Conservation (phyloP, 352 stramenopile species). For the Phytophthora chlamydospora region DNA sequence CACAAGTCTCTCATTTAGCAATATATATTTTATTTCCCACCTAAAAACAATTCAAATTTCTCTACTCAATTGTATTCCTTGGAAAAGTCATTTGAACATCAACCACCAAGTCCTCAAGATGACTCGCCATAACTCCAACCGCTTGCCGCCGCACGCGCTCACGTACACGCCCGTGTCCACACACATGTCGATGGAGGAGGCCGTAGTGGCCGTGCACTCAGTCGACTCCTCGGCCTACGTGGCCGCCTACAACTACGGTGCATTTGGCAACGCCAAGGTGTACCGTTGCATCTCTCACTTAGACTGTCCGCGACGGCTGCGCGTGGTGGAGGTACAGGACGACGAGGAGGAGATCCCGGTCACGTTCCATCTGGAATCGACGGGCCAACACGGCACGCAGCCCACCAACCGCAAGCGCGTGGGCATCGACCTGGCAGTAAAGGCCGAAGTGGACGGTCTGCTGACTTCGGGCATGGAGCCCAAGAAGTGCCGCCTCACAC, state of each 20-base stretch:
- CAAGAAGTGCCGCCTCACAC: constrained; percentile 15
- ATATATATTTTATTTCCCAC: not conserved
- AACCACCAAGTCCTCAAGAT: constrained; percentile 1
- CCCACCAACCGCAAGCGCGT: constrained; percentile 17
- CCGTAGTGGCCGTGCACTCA: constrained; percentile 19
- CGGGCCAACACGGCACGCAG: constrained; percentile 17
- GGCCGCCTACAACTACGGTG: constrained; percentile 37
- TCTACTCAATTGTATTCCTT: no score
- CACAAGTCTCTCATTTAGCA: no score
- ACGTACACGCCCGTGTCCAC: constrained; percentile 24
- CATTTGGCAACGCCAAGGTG: constrained; percentile 15
- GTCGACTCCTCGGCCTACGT: constrained; percentile 25
- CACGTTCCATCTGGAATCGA: constrained; percentile 22
- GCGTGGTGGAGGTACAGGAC: constrained; percentile 14
- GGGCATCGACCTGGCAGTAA: constrained; percentile 25
- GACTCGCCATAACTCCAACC: constrained; percentile 2
- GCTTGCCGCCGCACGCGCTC: not conserved
- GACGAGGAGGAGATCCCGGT: constrained; percentile 30
- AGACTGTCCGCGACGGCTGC: constrained; percentile 20
- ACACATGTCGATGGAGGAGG: constrained; percentile 27
- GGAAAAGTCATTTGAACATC: no score
- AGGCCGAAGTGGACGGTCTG: constrained; percentile 26
- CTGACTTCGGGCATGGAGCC: constrained; percentile 4
- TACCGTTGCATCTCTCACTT: constrained; percentile 34
- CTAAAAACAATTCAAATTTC: not conserved